Conservation (phyloP, 257 asterid genomes). For the Coffea eugenioides region DNA sequence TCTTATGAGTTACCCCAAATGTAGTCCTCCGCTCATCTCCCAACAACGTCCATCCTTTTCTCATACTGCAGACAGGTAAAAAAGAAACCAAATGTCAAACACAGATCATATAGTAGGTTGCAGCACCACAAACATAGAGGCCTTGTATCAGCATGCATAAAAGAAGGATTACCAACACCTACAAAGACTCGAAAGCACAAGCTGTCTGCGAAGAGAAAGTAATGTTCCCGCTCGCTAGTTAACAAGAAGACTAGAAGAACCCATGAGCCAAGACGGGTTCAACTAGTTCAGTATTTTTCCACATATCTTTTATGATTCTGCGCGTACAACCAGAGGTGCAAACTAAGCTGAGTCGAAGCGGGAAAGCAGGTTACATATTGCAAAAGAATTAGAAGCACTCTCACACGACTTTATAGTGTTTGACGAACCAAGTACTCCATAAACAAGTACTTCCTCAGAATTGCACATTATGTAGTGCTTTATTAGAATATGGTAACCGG, state of each 20-base stretch:
- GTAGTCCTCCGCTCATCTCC: background rate
- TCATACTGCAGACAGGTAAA: constrained; percentile 11
- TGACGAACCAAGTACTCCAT: too few species aligned
- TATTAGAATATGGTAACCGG: too few species aligned
- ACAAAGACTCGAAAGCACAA: background rate
- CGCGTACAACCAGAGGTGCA: background rate
- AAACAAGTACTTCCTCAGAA: too few species aligned
- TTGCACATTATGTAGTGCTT: too few species aligned
- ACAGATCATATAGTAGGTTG: background rate
- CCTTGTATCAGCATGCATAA: background rate
- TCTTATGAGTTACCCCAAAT: background rate
- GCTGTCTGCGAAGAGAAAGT: background rate
- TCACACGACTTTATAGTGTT: background rate
- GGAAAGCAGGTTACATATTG: background rate
- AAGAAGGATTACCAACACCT: background rate
- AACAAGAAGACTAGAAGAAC: background rate
- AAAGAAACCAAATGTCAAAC: background rate
- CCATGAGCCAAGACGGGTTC: background rate
- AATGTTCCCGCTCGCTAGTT: background rate
- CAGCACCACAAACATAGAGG: background rate
- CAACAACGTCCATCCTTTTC: constrained; percentile 23
- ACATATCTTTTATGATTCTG: background rate
- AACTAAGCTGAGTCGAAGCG: background rate
- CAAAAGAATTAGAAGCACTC: background rate
- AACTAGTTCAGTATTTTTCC: background rate